phyloP scores from a whole-genome alignment of 2,329 filamentous ascomycete species.

The Cordyceps cateniannulata region DNA sequence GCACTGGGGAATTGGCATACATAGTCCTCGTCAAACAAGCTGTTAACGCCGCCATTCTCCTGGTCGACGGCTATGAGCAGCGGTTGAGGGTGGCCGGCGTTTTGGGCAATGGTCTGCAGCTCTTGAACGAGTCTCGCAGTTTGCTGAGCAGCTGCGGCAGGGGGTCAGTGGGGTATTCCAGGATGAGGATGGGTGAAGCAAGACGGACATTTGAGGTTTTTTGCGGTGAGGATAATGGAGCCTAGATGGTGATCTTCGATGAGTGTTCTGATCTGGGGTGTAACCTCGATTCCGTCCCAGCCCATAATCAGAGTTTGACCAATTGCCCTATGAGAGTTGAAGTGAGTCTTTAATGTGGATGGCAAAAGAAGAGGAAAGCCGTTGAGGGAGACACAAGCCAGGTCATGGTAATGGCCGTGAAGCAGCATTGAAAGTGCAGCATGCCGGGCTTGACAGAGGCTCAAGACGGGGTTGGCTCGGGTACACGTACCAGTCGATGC shows the following conservation, averaged over 20 bases:
- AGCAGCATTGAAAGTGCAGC: neutral
- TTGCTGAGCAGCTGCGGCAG: slow-evolving; percentile 71
- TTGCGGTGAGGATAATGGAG: slow-evolving; percentile 76
- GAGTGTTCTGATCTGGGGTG: slow-evolving; percentile 71
- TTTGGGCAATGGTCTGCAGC: slow-evolving; percentile 83
- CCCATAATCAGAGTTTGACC: slow-evolving; percentile 78
- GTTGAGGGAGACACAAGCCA: neutral
- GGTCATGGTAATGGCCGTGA: neutral
- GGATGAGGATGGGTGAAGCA: neutral
- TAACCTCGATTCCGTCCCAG: slow-evolving; percentile 79
- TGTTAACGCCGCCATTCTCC: slow-evolving; percentile 97
- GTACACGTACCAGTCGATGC: slow-evolving; percentile 63
- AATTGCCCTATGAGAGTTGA: slow-evolving; percentile 48
- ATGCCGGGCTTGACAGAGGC: neutral
- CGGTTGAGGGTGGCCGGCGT: slow-evolving; percentile 84
- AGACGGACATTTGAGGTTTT: slow-evolving; percentile 72
- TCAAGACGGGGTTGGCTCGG: slow-evolving; percentile 1
- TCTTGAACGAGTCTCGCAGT: slow-evolving; percentile 84
- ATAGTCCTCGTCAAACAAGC: slow-evolving; percentile 89
- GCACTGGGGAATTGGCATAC: slow-evolving; percentile 95
- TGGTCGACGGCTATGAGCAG: slow-evolving; percentile 89
- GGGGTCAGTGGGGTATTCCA: slow-evolving; percentile 15
- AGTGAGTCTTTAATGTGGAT: neutral
- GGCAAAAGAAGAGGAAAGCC: neutral
- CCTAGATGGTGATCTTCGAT: slow-evolving; percentile 84